Evolutionary conservation across 2,329 filamentous ascomycete species (phyloP), one percentile per base, ranked within the genome.

Genomic region (Tolypocladium paradoxum): DNA sequence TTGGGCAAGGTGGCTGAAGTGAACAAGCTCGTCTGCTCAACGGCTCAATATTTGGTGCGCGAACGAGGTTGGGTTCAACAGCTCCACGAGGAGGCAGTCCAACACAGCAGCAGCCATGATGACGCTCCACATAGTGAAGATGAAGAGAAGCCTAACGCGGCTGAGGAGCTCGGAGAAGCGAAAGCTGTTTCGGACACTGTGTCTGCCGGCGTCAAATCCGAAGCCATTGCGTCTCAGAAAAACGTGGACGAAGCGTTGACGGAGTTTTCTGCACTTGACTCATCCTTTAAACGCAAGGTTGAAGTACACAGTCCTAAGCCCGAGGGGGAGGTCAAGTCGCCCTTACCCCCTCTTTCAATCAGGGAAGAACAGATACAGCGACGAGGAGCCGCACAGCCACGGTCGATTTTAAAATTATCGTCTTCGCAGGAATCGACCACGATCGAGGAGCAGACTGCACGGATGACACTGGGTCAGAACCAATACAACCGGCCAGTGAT

Each of bases 281-380:
- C 29, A 16, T n/a, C n/a, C 12, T 29, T 54, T 22, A 56, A 56
- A 11, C 67, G 65, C 48, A 67, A 60, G 43, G 68, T 71, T 7
- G 56, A 63, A 24, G 63, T 72, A n/a, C 55, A 63, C 38, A 69
- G 66, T 48, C 68, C 68, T 1, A 56, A 34, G 4, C 67, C 68
- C 1, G 56, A 24, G 4, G 53, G 33, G 5, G 18, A 12, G 31
- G 35, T 14, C 20, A 4, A 49, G 2, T 60, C 60, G 9, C 61
- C 62, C 3, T 61, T 56, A 2, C 56, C 56, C 6, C 62, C 65
- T 6, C 65, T 60, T n/a, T 69, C 69, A 1, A 53, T 71, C 34
- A 56, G 63, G 47, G 65, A 73, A 48, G 70, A 73, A 55, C 66
- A 71, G 54, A 56, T 59, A 14, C 63, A 64, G 24, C 64, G 70